Percentiles rank a stretch among this genome's conserved stretches.
Evolutionary conservation across 164 flowering plant species (phyloP).

Genomic region (Liquidambar formosana): DNA sequence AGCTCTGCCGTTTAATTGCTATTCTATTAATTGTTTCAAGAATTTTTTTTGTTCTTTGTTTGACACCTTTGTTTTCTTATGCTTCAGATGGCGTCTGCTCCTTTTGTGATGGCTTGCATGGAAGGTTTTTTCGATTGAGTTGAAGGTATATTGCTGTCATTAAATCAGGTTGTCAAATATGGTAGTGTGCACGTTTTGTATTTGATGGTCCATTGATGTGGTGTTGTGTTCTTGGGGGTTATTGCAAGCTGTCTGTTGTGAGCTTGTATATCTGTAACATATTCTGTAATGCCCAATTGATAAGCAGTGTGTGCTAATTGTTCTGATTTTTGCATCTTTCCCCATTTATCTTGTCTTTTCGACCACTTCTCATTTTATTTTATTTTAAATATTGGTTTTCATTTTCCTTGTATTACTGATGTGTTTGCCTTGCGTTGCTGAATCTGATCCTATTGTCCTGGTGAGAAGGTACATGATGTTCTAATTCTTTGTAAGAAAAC

Average conservation of each 20-base stretch:
- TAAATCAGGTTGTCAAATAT: constrained; percentile 12
- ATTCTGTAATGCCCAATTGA: constrained; percentile 13
- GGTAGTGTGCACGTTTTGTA: constrained; percentile 16
- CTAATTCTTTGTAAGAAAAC: too few relatives aligned
- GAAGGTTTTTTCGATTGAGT: constrained; percentile 7
- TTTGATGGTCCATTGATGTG: constrained; percentile 3
- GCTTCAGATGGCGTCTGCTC: constrained; percentile 23
- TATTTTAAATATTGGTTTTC: background rate
- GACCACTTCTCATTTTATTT: background rate
- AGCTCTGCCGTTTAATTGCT: too few relatives aligned
- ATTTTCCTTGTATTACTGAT: background rate
- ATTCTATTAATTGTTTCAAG: background rate
- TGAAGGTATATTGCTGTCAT: constrained; percentile 16
- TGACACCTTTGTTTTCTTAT: constrained; percentile 2
- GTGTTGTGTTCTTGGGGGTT: constrained; percentile 5
- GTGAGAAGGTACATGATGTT: too few relatives aligned
- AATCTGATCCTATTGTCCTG: too few relatives aligned
- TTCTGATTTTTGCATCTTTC: background rate
- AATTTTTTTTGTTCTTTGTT: background rate
- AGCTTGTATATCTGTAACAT: constrained; percentile 25
- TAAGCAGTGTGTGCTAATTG: background rate
- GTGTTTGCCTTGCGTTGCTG: too few relatives aligned
- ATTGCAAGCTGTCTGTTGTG: constrained; percentile 11
- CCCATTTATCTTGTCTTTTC: background rate
- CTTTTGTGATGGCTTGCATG: constrained; percentile 14